phyloP scores from a whole-genome alignment of 805 yeast species.

The Yarrowia keelungensis region DNA sequence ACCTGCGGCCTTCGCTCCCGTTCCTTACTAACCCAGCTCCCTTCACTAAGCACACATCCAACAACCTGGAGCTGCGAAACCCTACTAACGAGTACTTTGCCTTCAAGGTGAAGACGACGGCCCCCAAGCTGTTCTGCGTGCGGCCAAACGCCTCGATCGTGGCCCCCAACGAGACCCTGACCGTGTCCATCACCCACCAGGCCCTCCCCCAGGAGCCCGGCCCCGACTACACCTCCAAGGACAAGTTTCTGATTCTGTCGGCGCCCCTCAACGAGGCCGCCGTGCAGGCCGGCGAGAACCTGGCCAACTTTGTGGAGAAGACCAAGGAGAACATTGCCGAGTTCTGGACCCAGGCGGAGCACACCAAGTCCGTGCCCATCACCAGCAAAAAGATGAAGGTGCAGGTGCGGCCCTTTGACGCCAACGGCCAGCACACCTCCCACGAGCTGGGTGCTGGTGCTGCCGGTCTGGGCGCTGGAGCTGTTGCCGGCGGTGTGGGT shows the following conservation, averaged over 20 bases:
- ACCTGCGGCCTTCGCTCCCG: no score
- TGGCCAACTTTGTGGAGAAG: constrained; percentile 26
- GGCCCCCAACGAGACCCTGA: constrained; percentile 72
- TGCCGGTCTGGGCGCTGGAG: constrained; percentile 44
- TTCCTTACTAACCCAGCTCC: constrained; percentile 60
- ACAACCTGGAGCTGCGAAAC: constrained; percentile 61
- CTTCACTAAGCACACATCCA: constrained; percentile 73
- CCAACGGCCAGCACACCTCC: constrained; percentile 54
- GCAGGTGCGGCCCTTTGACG: constrained; percentile 37
- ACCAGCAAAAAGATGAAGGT: constrained; percentile 73
- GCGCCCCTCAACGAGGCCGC: constrained; percentile 57
- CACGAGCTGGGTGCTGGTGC: constrained; percentile 42
- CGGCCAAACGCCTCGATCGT: constrained; percentile 91
- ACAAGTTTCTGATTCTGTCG: constrained; percentile 89
- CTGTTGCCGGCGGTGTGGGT: constrained; percentile 47
- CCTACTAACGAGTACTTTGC: constrained; percentile 70
- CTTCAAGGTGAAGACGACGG: constrained; percentile 97
- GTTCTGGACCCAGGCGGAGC: constrained; percentile 45
- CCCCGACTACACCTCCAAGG: constrained; percentile 78
- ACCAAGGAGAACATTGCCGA: constrained; percentile 38
- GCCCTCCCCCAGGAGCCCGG: constrained; percentile 80
- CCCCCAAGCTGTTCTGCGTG: constrained; percentile 93
- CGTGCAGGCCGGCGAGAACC: constrained; percentile 14
- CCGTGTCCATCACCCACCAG: constrained; percentile 82
- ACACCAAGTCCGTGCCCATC: constrained; percentile 46